phyloP scores from a whole-genome alignment of 495 filamentous ascomycete genomes.

The Penicillium roqueforti region DNA sequence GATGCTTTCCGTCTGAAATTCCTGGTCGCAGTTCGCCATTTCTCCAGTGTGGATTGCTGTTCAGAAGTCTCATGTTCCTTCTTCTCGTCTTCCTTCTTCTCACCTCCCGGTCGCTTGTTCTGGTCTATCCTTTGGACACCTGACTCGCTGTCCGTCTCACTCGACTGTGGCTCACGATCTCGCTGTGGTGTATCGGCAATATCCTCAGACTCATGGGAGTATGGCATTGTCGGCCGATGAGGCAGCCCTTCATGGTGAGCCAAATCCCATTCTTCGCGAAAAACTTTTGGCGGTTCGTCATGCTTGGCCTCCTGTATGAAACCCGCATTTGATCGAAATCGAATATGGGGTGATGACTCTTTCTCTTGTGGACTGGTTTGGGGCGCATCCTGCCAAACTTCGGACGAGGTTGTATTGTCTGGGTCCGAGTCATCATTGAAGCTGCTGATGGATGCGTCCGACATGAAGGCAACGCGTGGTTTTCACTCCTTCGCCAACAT shows the following conservation, averaged over 20 bases:
- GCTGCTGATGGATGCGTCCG: neutral
- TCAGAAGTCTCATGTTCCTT: neutral
- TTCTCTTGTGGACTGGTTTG: neutral
- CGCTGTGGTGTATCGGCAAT: slow-evolving; percentile 15
- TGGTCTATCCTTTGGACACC: slow-evolving; percentile 1
- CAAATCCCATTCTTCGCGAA: slow-evolving; percentile 10
- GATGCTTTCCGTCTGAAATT: slow-evolving; percentile 11
- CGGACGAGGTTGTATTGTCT: neutral
- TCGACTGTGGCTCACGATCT: slow-evolving; percentile 6
- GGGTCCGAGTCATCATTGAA: neutral
- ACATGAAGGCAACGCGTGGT: neutral
- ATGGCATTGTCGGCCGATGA: slow-evolving; percentile 15
- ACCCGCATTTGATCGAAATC: slow-evolving; percentile 14
- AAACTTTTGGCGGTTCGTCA: neutral
- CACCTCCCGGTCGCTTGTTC: neutral
- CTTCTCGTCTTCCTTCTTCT: slow-evolving; percentile 1
- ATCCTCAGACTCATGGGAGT: slow-evolving; percentile 15
- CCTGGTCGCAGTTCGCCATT: neutral
- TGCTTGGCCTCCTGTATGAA: neutral
- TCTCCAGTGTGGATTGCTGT: neutral
- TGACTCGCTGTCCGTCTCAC: neutral
- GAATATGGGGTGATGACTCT: slow-evolving; percentile 12
- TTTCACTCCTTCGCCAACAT: slow-evolving; percentile 6
- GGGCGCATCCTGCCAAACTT: neutral
- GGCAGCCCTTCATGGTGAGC: slow-evolving; percentile 5